Conservation (phyloP, 352 stramenopile species). For the Phytophthora lateralis region DNA sequence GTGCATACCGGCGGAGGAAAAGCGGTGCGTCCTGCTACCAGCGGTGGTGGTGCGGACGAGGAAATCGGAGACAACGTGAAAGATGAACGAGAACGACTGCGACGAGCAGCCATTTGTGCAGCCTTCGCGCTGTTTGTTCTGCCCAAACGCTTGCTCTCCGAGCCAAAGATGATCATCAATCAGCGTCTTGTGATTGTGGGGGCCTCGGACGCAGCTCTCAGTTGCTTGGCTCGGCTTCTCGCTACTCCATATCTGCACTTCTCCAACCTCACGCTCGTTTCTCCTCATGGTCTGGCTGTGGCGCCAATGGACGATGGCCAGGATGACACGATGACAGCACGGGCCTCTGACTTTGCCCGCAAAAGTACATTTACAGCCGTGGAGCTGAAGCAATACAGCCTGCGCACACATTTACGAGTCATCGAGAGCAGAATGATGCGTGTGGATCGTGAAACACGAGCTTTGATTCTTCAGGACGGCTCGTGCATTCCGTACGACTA, state of each 20-base stretch:
- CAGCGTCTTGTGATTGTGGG: slow-evolving; percentile 89
- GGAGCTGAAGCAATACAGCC: slow-evolving; percentile 61
- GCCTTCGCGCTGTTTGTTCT: slow-evolving; percentile 85
- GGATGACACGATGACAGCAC: background rate
- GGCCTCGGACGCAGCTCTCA: slow-evolving; percentile 77
- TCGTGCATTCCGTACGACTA: slow-evolving; percentile 87
- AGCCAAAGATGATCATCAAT: slow-evolving; percentile 86
- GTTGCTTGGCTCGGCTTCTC: slow-evolving; percentile 79
- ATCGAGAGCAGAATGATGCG: slow-evolving; percentile 68
- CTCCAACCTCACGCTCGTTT: slow-evolving; percentile 86
- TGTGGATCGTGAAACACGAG: slow-evolving; percentile 70
- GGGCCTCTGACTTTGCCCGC: slow-evolving; percentile 50
- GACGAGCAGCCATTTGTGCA: slow-evolving; percentile 24
- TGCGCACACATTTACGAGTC: slow-evolving; percentile 66
- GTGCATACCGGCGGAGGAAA: slow-evolving; percentile 5
- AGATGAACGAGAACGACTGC: slow-evolving; percentile 42
- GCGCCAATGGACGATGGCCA: slow-evolving; percentile 29
- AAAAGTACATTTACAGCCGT: slow-evolving; percentile 47
- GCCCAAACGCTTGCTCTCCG: slow-evolving; percentile 82
- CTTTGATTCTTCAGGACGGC: slow-evolving; percentile 80
- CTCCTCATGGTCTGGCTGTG: slow-evolving; percentile 65
- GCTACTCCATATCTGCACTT: slow-evolving; percentile 86
- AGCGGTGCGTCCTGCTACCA: background rate
- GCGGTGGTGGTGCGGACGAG: slow-evolving; percentile 11
- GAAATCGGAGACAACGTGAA: slow-evolving; percentile 58